Evolutionary conservation across 2,329 filamentous ascomycete species (phyloP), one percentile per base, ranked within the genome.

Genomic region (Talaromyces marneffei): DNA sequence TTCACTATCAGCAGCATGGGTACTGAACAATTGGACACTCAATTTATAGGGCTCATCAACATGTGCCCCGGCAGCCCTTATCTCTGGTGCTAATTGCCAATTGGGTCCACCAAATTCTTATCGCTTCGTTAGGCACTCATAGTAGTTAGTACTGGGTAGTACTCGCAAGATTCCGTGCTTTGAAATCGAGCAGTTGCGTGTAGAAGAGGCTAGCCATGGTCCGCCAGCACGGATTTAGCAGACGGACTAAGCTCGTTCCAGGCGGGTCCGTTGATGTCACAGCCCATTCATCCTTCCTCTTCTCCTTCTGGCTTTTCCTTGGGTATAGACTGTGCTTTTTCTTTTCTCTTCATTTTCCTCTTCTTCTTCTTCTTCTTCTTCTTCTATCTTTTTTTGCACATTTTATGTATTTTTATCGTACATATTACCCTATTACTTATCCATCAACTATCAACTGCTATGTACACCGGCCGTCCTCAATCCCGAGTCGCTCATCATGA

Each of bases 401-500:
- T 52, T 33, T 8, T 1, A 29, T 52, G 48, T 52, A 52, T 52
- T 35, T 29, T 20, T 52, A 52, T 23, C 35, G 29, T 52, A 20
- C 48, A 9, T 29, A 20, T 20, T 42, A 12, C 23, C 31, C 18
- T n/a, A 31, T n/a, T 39, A 56, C 6, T 4, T 12, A 20, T 18
- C 29, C 10, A 33, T 52, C 27, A 57, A 53, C 14, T 58, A 33
- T 52, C 27, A 57, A 53, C 14, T 58, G 61, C 53, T 63, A 63
- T 63, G 61, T 63, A 33, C 57, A 58, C 56, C 60, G 40, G 18
- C 31, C 48, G 44, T 46, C 52, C 8, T 18, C 58, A 25, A 42
- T 25, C 14, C 18, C 50, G 33, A 60, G 25, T 55, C 57, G 27
- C 62, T 53, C 64, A 66, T 60, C 54, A 74, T 75, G 71, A 68